These are phyloP conservation scores for Peziza echinospora DNA, from an alignment of 495 filamentous ascomycete genomes.

Conservation along the genomic window DNA sequence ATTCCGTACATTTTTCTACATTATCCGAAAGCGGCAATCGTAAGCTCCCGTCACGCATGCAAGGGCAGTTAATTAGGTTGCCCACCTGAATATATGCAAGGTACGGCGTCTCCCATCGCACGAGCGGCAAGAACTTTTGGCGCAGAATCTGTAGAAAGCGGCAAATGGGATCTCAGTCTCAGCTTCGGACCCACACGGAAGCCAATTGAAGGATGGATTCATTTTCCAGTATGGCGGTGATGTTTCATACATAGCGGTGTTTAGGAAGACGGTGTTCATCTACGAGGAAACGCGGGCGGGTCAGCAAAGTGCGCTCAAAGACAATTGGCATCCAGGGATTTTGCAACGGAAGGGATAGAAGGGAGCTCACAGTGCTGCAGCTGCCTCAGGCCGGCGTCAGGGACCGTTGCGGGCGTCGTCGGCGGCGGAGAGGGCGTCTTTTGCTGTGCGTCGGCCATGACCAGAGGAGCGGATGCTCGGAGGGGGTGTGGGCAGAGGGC, in stretches of 20 bases:
- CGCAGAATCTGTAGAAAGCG: constrained; percentile 57
- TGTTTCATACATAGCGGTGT: background rate
- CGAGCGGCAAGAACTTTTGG: constrained; percentile 58
- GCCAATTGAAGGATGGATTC: too few species aligned
- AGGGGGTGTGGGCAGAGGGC: background rate
- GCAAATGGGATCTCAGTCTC: background rate
- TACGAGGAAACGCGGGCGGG: too few species aligned
- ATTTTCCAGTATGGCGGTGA: too few species aligned
- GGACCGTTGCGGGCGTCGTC: constrained; percentile 21
- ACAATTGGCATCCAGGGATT: background rate
- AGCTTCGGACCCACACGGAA: background rate
- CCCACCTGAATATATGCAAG: constrained; percentile 62
- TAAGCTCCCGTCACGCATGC: background rate
- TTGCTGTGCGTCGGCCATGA: background rate
- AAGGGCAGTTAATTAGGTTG: background rate
- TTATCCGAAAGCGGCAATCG: constrained; percentile 1
- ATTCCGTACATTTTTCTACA: constrained; percentile 34
- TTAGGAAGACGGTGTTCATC: background rate
- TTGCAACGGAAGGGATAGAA: background rate
- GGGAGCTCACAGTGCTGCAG: constrained; percentile 39
- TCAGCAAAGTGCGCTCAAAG: background rate
- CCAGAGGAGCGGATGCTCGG: background rate
- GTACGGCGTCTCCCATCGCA: constrained; percentile 90
- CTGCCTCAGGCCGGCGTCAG: constrained; percentile 52
- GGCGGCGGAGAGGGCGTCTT: too few species aligned